A percentile compares a stretch with the other conserved stretches of the same genome.
Conservation (phyloP, 768 basidiomycete species). For the Termitomyces sp. region DNA sequence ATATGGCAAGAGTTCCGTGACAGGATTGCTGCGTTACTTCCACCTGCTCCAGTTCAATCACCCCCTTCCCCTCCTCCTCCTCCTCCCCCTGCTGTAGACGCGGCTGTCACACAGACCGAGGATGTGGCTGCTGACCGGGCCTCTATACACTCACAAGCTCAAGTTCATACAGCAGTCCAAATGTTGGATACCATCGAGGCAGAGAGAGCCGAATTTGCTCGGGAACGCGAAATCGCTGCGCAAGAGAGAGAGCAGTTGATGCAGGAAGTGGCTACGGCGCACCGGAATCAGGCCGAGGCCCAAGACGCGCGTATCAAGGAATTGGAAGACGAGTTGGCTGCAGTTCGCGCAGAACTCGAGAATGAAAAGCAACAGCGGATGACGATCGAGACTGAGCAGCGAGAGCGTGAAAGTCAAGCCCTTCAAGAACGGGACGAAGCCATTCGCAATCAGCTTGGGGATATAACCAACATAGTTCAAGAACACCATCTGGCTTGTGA, state of each 20-base stretch:
- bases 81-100: constrained; percentile 5
- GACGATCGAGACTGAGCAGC: constrained; percentile 56
- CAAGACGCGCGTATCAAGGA: constrained; percentile 50
- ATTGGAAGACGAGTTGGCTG: constrained; percentile 60
- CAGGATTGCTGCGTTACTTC: constrained; percentile 32
- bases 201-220: constrained; percentile 55
- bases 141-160: constrained; percentile 28
- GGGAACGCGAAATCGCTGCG: constrained; percentile 48
- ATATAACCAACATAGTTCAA: constrained; percentile 70
- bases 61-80: not conserved
- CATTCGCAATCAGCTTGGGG: constrained; percentile 54
- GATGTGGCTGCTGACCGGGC: constrained; percentile 28
- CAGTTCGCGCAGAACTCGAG: constrained; percentile 54
- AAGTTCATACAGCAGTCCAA: constrained; percentile 30
- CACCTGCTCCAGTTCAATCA: constrained; percentile 12
- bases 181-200: constrained; percentile 52
- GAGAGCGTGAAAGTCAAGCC: constrained; percentile 56
- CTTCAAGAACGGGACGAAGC: constrained; percentile 55
- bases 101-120: constrained; percentile 12
- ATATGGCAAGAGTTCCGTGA: constrained; percentile 36
- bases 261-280: constrained; percentile 45
- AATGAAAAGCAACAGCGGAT: constrained; percentile 53
- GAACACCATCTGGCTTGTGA: constrained; percentile 58
- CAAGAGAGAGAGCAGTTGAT: constrained; percentile 51
- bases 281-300: constrained; percentile 39